Evolutionary conservation across 2,329 filamentous ascomycete species (phyloP), one percentile per base, ranked within the genome.

Genomic region (Fusarium redolens): DNA sequence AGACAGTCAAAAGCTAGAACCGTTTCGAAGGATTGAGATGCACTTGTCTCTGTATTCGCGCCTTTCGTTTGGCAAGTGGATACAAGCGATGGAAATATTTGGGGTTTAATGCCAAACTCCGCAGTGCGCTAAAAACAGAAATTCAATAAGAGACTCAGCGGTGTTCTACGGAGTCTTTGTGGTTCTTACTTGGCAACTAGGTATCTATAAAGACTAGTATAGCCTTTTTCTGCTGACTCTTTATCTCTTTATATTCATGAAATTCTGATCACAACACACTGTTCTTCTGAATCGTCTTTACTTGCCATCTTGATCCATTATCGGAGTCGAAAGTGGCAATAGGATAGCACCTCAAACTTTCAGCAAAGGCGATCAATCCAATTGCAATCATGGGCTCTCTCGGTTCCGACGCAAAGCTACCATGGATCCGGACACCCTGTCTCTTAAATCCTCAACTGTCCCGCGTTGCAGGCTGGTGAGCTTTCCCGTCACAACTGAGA

Each of bases 361-460:
- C 28, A 44, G 25, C 37, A 33, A 45, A 41, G n/a, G 40, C 17
- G 25, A 33, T 22, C 33, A n/a, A 13, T n/a, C 30, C 11, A 47
- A 48, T 31, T 11, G 30, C 59, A 65, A 78, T 44, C 61, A 86
- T 86, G 85, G 84, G 82, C 51, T 86, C 84, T 28, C 78, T 83
- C 47, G 74, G 75, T 14, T 71, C 79, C 30, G 81, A 83, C 30
- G 77, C 80, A 22, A 83, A 81, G 69, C 80, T 84, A 57, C 91
- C 92, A 62, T 95, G 92, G 92, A 88, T 90, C 68, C 85, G 91
- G 79, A 95, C 93, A 22, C 93, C 93, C 31, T 86, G 93, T 68
- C 86, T 93, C 66, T 88, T 90, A 77, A 94, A 91, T 6, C 85
- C 87, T 56, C 84, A 89, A 18, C 86, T 95, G 41, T 94, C 92